These are phyloP conservation scores for Solanum hybrid DNA, from an alignment of 305 asterid species.

Conservation along the genomic window DNA sequence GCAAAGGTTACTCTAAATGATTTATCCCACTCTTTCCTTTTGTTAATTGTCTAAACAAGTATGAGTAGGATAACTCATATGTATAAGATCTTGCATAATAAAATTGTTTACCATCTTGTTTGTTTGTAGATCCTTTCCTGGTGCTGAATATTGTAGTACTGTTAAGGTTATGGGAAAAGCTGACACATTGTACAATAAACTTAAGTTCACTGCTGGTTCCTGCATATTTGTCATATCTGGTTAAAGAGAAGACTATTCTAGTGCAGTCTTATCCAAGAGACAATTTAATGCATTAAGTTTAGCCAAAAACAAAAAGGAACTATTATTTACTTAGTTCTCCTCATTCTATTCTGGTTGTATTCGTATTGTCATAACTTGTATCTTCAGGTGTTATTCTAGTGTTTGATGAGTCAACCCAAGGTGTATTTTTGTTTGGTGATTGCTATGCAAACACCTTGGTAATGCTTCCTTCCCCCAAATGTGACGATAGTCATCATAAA, in stretches of 20 bases:
- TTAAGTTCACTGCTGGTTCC: not conserved
- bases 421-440: not conserved
- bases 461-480: not conserved
- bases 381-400: not conserved
- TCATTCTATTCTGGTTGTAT: not conserved
- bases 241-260: not conserved
- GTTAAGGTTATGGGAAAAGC: not conserved
- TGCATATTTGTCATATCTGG: not conserved
- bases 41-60: not conserved
- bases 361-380: not conserved
- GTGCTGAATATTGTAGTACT: not conserved
- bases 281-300: not conserved
- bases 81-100: not conserved
- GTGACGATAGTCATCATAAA: not conserved
- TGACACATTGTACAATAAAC: not conserved
- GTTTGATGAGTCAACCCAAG: not conserved
- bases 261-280: not conserved
- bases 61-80: not conserved
- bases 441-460: not conserved
- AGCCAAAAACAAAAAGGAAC: not conserved
- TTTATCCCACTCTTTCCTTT: not conserved
- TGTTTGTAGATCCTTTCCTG: not conserved
- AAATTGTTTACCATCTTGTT: not conserved
- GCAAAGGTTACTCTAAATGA: not conserved
- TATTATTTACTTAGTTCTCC: not conserved